Conservation (phyloP, 2,329 filamentous ascomycete genomes). For the Pleomassaria siparia region DNA sequence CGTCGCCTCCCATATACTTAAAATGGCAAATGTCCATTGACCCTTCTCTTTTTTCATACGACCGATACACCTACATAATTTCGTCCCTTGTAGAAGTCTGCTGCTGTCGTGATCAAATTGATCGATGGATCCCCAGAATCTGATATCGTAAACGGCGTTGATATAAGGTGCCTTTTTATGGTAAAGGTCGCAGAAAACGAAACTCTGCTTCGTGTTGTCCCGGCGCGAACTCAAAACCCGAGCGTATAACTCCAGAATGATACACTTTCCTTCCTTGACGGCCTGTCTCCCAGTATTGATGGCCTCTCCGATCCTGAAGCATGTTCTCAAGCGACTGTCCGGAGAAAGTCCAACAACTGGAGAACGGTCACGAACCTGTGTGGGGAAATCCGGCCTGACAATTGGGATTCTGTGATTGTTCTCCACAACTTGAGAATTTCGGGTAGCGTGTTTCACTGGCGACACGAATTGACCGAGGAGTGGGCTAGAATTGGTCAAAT, state of each 20-base stretch:
- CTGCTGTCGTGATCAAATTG: constrained; percentile 52
- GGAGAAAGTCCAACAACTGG: constrained; percentile 56
- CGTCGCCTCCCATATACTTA: constrained; percentile 55
- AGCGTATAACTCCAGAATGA: constrained; percentile 64
- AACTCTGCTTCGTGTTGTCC: constrained; percentile 59
- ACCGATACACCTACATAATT: constrained; percentile 53
- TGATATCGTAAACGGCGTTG: constrained; percentile 45
- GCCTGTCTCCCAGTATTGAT: constrained; percentile 52
- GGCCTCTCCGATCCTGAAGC: constrained; percentile 66
- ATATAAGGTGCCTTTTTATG: constrained; percentile 60
- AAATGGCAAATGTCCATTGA: constrained; percentile 49
- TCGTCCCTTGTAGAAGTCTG: constrained; percentile 45
- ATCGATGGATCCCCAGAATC: constrained; percentile 48
- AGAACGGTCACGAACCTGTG: constrained; percentile 53
- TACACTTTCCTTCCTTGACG: constrained; percentile 50
- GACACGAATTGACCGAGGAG: constrained; percentile 20
- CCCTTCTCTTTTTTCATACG: constrained; percentile 49
- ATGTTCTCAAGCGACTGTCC: constrained; percentile 55
- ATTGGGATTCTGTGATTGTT: constrained; percentile 45
- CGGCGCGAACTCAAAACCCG: constrained; percentile 61
- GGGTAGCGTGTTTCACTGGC: constrained; percentile 23
- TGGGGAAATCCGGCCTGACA: constrained; percentile 55
- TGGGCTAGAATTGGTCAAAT: not conserved
- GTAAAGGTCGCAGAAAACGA: constrained; percentile 66
- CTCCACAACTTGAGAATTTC: not conserved